Percentiles rank a stretch among this genome's conserved stretches.
These are phyloP conservation scores for Lodderomyces oxycetoniae DNA, from an alignment of 1,139 yeast genomes.

Conservation along the genomic window DNA sequence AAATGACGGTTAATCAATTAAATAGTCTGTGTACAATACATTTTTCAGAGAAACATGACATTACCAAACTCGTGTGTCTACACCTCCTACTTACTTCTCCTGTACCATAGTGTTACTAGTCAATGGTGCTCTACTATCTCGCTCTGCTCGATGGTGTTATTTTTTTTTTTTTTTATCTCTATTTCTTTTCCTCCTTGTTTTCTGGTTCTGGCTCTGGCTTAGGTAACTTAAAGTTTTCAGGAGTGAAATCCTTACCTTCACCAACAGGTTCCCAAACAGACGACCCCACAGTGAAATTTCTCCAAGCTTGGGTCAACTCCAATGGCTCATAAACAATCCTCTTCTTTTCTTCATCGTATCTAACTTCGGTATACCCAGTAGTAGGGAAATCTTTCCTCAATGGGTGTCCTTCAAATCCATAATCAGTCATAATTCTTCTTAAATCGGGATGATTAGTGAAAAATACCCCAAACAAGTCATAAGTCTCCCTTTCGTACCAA, in stretches of 20 bases:
- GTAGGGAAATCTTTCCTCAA: conserved; percentile 91
- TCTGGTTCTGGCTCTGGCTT: conserved; percentile 75
- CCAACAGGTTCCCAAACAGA: conserved; percentile 93
- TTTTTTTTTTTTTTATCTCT: conserved; percentile 7
- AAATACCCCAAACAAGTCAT: conserved; percentile 80
- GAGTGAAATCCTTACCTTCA: conserved; percentile 77
- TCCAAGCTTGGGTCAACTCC: conserved; percentile 87
- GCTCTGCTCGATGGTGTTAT: too few species aligned
- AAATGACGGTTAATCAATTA: too few species aligned
- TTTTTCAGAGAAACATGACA: too few species aligned
- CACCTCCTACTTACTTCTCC: too few species aligned
- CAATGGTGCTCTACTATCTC: too few species aligned
- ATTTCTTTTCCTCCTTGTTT: conserved; percentile 33
- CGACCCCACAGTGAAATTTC: conserved; percentile 84
- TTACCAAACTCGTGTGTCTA: too few species aligned
- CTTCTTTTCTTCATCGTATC: conserved; percentile 88
- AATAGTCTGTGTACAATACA: too few species aligned
- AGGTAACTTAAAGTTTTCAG: conserved; percentile 77
- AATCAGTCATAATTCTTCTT: conserved; percentile 87
- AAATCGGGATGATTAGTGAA: conserved; percentile 88
- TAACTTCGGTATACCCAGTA: conserved; percentile 84
- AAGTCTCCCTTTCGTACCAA: conserved; percentile 89
- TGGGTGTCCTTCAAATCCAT: conserved; percentile 91
- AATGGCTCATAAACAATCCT: conserved; percentile 86
- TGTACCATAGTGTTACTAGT: too few species aligned